Conservation (phyloP, 495 filamentous ascomycete species). For the Beverwykella pulmonaria region DNA sequence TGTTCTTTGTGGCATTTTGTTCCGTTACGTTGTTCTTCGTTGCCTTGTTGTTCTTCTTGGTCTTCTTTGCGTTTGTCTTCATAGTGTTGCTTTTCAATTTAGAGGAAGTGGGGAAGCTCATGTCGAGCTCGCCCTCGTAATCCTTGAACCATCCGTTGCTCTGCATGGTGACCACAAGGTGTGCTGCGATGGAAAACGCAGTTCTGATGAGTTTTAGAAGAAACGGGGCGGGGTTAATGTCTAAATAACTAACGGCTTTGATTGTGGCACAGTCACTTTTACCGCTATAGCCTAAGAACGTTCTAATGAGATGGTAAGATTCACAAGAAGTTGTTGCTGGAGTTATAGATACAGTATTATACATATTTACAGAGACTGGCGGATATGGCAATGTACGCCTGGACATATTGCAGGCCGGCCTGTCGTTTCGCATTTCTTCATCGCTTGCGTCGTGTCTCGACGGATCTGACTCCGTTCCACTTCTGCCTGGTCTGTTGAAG, state of each 20-base stretch:
- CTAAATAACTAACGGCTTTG: slow-evolving; percentile 1
- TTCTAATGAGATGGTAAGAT: too few relatives aligned
- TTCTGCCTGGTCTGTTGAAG: not conserved
- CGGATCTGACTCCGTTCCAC: not conserved
- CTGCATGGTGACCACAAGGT: not conserved
- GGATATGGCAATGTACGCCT: not conserved
- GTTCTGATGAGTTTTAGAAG: not conserved
- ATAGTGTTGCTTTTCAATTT: not conserved
- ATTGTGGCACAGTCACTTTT: not conserved
- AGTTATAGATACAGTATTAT: not conserved
- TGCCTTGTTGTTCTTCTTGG: not conserved
- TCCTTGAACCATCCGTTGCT: not conserved
- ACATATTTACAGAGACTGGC: not conserved
- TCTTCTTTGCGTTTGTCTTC: slow-evolving; percentile 1
- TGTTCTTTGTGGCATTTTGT: not conserved
- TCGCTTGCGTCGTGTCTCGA: not conserved
- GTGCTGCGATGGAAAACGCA: slow-evolving; percentile 1
- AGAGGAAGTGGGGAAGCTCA: not conserved
- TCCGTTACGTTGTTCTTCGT: not conserved
- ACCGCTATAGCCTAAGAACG: not conserved
- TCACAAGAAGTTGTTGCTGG: too few relatives aligned
- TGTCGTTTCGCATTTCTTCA: not conserved
- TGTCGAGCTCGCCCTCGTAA: slow-evolving; percentile 1
- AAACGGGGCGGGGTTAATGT: not conserved
- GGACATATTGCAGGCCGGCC: not conserved